A percentile compares a stretch with the other conserved stretches of the same genome.
phyloP scores from a whole-genome alignment of 139 green algal species.

The Closterium sp. region DNA sequence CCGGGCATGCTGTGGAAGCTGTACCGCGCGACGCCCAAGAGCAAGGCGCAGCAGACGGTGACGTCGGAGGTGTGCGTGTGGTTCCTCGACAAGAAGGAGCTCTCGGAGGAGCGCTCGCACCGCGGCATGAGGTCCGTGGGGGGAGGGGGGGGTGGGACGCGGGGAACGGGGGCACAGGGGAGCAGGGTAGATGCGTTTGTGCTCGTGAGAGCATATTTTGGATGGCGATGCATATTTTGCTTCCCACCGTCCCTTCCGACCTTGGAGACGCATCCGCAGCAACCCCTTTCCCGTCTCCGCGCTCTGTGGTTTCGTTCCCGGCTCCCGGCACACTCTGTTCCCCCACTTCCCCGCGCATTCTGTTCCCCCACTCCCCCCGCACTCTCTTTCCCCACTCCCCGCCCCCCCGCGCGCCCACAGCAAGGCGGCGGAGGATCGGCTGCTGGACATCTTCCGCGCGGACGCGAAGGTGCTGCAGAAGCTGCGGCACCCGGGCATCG shows the following conservation, averaged over 20 bases:
- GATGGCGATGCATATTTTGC: background rate
- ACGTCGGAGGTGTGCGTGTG: conserved; percentile 49
- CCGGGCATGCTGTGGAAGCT: conserved; percentile 49
- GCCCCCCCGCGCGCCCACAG: background rate
- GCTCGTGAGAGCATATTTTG: background rate
- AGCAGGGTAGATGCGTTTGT: background rate
- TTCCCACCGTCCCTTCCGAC: background rate
- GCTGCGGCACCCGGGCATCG: conserved; percentile 54
- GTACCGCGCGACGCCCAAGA: conserved; percentile 46
- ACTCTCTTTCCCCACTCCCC: background rate
- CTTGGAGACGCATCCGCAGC: background rate
- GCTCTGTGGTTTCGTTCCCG: background rate
- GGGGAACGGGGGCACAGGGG: background rate
- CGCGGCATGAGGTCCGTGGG: conserved; percentile 20
- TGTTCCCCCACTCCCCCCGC: background rate
- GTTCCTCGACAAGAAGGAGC: conserved; percentile 50
- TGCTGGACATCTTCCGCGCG: conserved; percentile 49
- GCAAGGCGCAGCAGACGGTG: conserved; percentile 23
- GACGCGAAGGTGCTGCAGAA: conserved; percentile 23
- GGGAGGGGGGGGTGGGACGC: no score
- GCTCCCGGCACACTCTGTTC: background rate
- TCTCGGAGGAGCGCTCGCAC: conserved; percentile 30
- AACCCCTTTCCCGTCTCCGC: background rate
- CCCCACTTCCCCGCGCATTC: background rate
- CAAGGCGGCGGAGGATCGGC: conserved; percentile 45